Evolutionary conservation across 129 eudicot genomes (phyloP), one percentile per base, ranked within the genome.

Genomic region (Rutidosis leptorrhynchoides): DNA sequence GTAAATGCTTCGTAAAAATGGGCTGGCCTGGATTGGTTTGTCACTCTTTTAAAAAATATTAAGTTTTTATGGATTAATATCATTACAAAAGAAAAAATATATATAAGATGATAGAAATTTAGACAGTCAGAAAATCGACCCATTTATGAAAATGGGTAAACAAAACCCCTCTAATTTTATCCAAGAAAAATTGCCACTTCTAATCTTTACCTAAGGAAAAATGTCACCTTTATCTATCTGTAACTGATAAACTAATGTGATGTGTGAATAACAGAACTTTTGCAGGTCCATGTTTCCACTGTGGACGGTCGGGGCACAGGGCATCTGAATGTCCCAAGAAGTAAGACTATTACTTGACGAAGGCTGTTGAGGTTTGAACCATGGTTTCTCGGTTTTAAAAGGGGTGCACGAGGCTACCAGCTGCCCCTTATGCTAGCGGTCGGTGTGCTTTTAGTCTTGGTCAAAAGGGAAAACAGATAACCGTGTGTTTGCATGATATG

Each of bases 271-370:
- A 57, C 87, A 85, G 99, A 71, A 74, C 69, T 73, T 80, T 84
- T 53, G 93, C 86, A 7, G 99, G 99, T 28, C 92, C 99, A 15
- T 93, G 99, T 65, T 93, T 93, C 82, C 76, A 64, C 72, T 93
- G 95, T 53, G 97, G 97, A 37, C 74, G 72, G 65, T 63, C 86
- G 2, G 97, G 97, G 21, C 97, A 90, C 79, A 78, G 95, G 66
- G 86, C 91, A 54, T 77, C 95, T 37, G 97, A 90, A 8, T 90
- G 97, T 82, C 97, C 97, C 65, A 75, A 52, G 76, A 81, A 80
- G 81, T 68, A 57, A 58, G 83, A 64, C 63, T 85, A 79, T 60
- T 82, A 82, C 82, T 43, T 61, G 68, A 59, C 24, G 26, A 6
- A 6, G 12, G 19, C 22, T 55, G 58, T 68, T 17, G 57, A 35